These are phyloP conservation scores for Monoraphidium neglectum DNA, from an alignment of 139 green algal species.

Conservation along the genomic window DNA sequence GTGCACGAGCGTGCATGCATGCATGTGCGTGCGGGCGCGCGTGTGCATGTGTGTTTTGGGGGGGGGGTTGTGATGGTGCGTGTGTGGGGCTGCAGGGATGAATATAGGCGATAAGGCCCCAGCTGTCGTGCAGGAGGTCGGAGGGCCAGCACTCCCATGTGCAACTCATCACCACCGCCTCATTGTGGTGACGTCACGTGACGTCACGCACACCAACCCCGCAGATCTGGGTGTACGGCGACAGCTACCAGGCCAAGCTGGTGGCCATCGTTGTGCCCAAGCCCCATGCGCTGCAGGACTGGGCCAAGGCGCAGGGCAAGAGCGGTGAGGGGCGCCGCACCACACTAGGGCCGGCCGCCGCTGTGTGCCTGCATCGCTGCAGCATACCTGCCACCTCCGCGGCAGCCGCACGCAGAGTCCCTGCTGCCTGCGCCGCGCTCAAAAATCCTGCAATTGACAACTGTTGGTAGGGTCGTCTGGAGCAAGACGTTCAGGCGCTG, in stretches of 20 bases:
- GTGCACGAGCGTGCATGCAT: not conserved
- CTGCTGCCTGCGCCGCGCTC: not conserved
- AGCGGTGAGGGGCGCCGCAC: conserved; percentile 9
- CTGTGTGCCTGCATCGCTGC: not conserved
- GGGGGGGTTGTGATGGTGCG: not conserved
- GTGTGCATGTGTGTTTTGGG: not conserved
- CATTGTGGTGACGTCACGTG: not conserved
- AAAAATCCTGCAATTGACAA: not conserved
- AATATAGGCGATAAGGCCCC: too few relatives aligned
- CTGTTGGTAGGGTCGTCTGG: not conserved
- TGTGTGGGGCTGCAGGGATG: not conserved
- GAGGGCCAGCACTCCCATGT: not conserved
- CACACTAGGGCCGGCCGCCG: not conserved
- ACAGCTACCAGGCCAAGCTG: conserved; percentile 88
- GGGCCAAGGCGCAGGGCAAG: conserved; percentile 61
- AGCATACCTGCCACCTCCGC: not conserved
- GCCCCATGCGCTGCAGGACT: conserved; percentile 49
- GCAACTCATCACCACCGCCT: not conserved
- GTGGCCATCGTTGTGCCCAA: conserved; percentile 90
- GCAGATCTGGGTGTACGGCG: conserved; percentile 92
- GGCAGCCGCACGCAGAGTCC: not conserved
- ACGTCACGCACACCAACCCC: too few relatives aligned
- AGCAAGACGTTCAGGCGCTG: not conserved
- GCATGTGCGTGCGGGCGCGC: not conserved
- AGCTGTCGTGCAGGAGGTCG: not conserved